These are phyloP conservation scores for Lichtheimia hyalospora DNA, from an alignment of 371 early-diverging fungal genomes.

Conservation along the genomic window DNA sequence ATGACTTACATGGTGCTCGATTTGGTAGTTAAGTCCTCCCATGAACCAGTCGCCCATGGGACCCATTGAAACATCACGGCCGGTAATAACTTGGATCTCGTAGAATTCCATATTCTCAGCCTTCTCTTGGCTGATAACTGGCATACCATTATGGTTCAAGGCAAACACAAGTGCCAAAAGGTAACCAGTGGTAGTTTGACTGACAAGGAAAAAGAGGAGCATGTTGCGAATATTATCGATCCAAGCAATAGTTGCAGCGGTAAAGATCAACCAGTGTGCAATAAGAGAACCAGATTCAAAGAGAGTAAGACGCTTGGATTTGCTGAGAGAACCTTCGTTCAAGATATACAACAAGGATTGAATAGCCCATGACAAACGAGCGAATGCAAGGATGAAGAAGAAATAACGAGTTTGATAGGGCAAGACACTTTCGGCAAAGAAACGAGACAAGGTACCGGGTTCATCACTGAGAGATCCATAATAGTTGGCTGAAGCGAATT, in stretches of 20 bases:
- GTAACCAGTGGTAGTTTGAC: slow-evolving; percentile 79
- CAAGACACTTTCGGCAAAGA: slow-evolving; percentile 61
- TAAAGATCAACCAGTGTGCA: slow-evolving; percentile 74
- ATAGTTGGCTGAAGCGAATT: slow-evolving; percentile 76
- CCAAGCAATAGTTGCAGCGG: slow-evolving; percentile 56
- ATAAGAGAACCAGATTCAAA: slow-evolving; percentile 63
- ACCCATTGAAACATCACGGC: slow-evolving; percentile 72
- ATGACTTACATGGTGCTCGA: slow-evolving; percentile 67
- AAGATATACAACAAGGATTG: slow-evolving; percentile 67
- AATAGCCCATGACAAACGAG: slow-evolving; percentile 77
- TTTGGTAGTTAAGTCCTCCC: slow-evolving; percentile 86
- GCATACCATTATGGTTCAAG: slow-evolving; percentile 91
- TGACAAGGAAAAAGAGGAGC: slow-evolving; percentile 64
- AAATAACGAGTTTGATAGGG: slow-evolving; percentile 77
- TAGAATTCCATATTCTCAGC: slow-evolving; percentile 75
- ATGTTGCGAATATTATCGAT: slow-evolving; percentile 53
- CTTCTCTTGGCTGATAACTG: slow-evolving; percentile 72
- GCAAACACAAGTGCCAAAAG: slow-evolving; percentile 80
- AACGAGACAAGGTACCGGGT: slow-evolving; percentile 53
- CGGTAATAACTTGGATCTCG: slow-evolving; percentile 77
- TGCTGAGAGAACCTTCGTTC: slow-evolving; percentile 54
- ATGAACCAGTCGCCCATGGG: slow-evolving; percentile 79
- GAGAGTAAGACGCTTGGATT: slow-evolving; percentile 45
- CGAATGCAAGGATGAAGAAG: slow-evolving; percentile 81
- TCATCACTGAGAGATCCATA: slow-evolving; percentile 59